Evolutionary conservation across 2,329 filamentous ascomycete genomes (phyloP).

Genomic region (Nemania diffusa): DNA sequence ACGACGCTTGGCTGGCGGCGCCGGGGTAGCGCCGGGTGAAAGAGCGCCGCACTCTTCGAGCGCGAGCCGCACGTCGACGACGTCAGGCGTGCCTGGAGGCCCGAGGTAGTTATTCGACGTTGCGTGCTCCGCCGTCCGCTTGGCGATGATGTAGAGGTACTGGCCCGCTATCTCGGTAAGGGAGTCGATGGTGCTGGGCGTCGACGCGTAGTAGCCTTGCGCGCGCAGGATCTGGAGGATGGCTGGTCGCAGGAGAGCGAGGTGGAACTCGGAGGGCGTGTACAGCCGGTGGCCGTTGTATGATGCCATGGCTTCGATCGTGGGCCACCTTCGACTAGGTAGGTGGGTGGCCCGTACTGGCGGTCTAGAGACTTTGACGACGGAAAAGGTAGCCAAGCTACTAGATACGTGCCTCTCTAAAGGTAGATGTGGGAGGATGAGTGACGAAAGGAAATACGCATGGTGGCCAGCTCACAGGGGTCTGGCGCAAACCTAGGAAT

Average conservation of each 20-base stretch:
- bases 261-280: slow-evolving; percentile 52
- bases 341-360: not conserved
- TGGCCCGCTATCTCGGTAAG: slow-evolving; percentile 87
- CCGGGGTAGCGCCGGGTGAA: slow-evolving; percentile 67
- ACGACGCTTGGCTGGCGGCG: slow-evolving; percentile 28
- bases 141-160: slow-evolving; percentile 80
- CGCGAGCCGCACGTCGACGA: slow-evolving; percentile 86
- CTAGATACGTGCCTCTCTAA: not conserved
- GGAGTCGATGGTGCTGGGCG: slow-evolving; percentile 84
- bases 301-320: slow-evolving; percentile 40
- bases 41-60: slow-evolving; percentile 83
- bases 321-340: not conserved
- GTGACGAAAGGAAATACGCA: not conserved
- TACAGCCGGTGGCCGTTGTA: slow-evolving; percentile 37
- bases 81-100: slow-evolving; percentile 65
- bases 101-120: slow-evolving; percentile 70
- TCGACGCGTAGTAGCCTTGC: slow-evolving; percentile 86
- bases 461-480: not conserved
- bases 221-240: slow-evolving; percentile 92
- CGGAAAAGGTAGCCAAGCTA: not conserved
- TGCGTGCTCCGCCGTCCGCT: slow-evolving; percentile 77
- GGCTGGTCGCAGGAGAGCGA: slow-evolving; percentile 84
- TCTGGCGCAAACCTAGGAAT: not conserved
- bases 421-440: not conserved
- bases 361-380: not conserved